These are phyloP conservation scores for Metarhizium robertsii DNA, from an alignment of 2,329 filamentous ascomycete species.

Conservation along the genomic window DNA sequence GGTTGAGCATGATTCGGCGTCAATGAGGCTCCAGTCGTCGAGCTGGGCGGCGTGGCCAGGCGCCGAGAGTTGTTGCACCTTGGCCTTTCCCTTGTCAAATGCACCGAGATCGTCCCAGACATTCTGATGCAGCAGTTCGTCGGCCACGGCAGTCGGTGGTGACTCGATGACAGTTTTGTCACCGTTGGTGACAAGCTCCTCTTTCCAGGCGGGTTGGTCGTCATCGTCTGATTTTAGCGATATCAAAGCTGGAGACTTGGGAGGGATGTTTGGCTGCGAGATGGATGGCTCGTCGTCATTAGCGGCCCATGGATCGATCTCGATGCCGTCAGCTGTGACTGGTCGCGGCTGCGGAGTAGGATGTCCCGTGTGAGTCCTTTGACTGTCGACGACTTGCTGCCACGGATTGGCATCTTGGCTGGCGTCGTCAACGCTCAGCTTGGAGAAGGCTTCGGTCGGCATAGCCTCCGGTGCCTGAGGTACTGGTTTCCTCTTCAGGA, in stretches of 20 bases:
- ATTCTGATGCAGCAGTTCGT: constrained; percentile 29
- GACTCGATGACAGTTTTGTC: constrained; percentile 14
- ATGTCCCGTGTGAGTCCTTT: constrained; percentile 7
- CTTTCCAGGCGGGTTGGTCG: constrained; percentile 27
- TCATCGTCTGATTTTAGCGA: constrained; percentile 29
- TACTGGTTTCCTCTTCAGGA: constrained; percentile 35
- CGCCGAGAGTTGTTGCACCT: constrained; percentile 14
- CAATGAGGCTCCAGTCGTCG: constrained; percentile 45
- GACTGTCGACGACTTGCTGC: constrained; percentile 18
- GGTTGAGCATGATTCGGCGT: constrained; percentile 26
- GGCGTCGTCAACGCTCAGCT: constrained; percentile 31
- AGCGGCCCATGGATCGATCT: constrained; percentile 17
- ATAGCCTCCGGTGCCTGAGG: constrained; percentile 9
- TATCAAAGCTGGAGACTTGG: constrained; percentile 23
- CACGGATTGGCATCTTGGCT: constrained; percentile 27
- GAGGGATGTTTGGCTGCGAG: constrained; percentile 10
- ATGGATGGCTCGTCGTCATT: constrained; percentile 19
- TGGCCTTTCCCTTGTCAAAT: constrained; percentile 32
- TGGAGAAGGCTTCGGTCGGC: constrained; percentile 28
- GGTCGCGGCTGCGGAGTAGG: constrained; percentile 8
- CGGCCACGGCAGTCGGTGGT: constrained; percentile 17
- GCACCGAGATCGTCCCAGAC: constrained; percentile 40
- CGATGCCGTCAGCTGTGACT: constrained; percentile 15
- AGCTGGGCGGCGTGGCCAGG: constrained; percentile 12
- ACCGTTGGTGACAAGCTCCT: constrained; percentile 18